Conservation (phyloP, 371 early-diverging fungal species). For the Mucor mucedo region DNA sequence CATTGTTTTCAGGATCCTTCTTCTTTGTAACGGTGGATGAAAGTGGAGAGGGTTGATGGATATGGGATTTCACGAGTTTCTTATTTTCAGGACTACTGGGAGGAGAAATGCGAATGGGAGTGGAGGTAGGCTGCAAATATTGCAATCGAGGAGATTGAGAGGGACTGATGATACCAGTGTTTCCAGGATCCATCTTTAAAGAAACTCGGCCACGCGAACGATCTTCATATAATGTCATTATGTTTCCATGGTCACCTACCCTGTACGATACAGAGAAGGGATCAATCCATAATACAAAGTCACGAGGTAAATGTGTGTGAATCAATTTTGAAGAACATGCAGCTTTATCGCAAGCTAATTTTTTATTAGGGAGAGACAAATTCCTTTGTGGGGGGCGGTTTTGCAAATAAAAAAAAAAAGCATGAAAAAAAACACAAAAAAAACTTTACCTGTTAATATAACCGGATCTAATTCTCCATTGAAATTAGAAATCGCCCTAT, state of each 20-base stretch:
- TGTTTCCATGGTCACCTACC: constrained; percentile 77
- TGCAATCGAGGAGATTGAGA: constrained; percentile 27
- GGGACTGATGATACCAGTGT: constrained; percentile 19
- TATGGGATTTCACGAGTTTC: constrained; percentile 31
- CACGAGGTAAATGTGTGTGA: constrained; percentile 65
- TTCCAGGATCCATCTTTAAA: constrained; percentile 41
- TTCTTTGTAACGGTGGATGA: constrained; percentile 20
- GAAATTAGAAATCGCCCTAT: constrained; percentile 76
- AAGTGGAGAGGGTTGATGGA: constrained; percentile 7
- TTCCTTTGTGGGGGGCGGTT: too few relatives aligned
- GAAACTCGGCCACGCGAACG: constrained; percentile 62
- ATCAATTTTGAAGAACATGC: constrained; percentile 28
- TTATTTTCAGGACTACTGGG: constrained; percentile 44
- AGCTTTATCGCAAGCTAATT: constrained; percentile 36
- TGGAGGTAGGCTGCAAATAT: constrained; percentile 43
- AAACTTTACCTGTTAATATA: constrained; percentile 44
- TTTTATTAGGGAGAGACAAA: too few relatives aligned
- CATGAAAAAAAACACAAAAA: neutral
- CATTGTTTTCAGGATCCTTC: constrained; percentile 30
- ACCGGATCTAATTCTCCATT: constrained; percentile 73
- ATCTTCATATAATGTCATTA: constrained; percentile 77
- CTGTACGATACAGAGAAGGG: constrained; percentile 78
- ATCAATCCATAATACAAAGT: constrained; percentile 86
- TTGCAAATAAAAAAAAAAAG: neutral
- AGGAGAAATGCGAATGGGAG: constrained; percentile 53